These are phyloP conservation scores for Boletus insuetus DNA, from an alignment of 768 basidiomycete genomes.

Conservation along the genomic window DNA sequence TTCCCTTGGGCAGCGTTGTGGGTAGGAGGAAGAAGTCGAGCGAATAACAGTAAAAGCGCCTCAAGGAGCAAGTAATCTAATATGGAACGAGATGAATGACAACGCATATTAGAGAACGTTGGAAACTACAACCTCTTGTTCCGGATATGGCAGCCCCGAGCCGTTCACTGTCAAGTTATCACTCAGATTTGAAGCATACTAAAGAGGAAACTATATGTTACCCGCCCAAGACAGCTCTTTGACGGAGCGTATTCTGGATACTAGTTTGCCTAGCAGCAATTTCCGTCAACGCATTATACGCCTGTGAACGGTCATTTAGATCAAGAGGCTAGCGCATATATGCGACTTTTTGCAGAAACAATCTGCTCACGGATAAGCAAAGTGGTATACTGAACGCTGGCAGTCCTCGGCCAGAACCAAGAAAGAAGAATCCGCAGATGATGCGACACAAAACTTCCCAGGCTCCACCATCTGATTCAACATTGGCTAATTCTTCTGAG, in stretches of 20 bases:
- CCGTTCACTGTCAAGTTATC: conserved; percentile 32
- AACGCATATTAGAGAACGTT: neutral
- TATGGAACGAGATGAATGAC: neutral
- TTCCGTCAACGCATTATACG: conserved; percentile 53
- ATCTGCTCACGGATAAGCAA: conserved; percentile 22
- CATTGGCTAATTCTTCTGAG: conserved; percentile 13
- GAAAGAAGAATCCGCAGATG: conserved; percentile 40
- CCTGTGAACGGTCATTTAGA: conserved; percentile 36
- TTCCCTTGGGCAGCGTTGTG: conserved; percentile 35
- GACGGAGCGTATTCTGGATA: conserved; percentile 48
- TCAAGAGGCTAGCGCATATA: conserved; percentile 27
- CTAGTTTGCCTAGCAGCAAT: conserved; percentile 37
- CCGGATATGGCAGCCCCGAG: conserved; percentile 49
- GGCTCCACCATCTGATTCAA: conserved; percentile 20
- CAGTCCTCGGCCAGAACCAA: conserved; percentile 13
- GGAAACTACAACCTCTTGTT: conserved; percentile 42
- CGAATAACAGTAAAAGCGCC: conserved; percentile 54
- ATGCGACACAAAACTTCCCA: conserved; percentile 30
- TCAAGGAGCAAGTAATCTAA: conserved; percentile 59
- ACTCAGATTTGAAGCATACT: neutral
- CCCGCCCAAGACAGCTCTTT: conserved; percentile 48
- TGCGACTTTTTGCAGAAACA: conserved; percentile 12
- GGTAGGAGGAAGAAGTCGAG: conserved; percentile 49
- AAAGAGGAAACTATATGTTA: conserved; percentile 20
- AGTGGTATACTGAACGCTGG: conserved; percentile 24